phyloP scores from a whole-genome alignment of 352 stramenopile genomes.

The Phytopythium cucurbitacearum region DNA sequence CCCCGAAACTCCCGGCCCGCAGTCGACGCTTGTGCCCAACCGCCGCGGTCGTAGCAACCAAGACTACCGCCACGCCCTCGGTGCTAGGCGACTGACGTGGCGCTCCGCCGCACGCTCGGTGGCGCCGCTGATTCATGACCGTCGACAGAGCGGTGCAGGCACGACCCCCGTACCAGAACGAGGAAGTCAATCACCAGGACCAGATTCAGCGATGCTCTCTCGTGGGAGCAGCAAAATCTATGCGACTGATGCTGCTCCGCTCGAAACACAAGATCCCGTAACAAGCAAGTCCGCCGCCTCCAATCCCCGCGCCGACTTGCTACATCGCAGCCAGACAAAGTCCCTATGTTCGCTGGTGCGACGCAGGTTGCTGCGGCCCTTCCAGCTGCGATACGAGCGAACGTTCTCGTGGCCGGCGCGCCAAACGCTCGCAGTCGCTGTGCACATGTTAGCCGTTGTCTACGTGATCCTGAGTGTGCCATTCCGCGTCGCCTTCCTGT shows the following conservation, averaged over 20 bases:
- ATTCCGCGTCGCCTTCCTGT: conserved; percentile 58
- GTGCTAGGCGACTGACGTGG: too few relatives aligned
- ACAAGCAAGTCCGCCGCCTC: not conserved
- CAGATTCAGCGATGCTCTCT: too few relatives aligned
- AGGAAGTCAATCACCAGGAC: too few relatives aligned
- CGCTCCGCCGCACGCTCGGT: too few relatives aligned
- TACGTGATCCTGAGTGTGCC: conserved; percentile 50
- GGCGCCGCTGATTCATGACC: too few relatives aligned
- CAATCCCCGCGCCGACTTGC: not conserved
- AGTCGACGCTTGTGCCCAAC: too few relatives aligned
- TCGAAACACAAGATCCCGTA: not conserved
- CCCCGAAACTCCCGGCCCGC: not conserved
- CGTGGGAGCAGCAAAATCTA: conserved; percentile 1
- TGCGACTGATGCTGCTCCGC: not conserved
- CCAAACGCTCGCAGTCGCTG: conserved; percentile 22
- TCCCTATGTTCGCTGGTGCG: not conserved
- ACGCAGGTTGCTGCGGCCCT: conserved; percentile 8
- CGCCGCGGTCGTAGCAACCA: too few relatives aligned
- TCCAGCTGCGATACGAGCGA: conserved; percentile 23
- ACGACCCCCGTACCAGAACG: too few relatives aligned
- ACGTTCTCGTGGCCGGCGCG: conserved; percentile 39
- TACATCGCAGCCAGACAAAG: too few relatives aligned
- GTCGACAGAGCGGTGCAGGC: too few relatives aligned
- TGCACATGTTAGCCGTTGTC: conserved; percentile 19
- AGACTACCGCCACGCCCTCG: too few relatives aligned